Evolutionary conservation across 108 stramenopile genomes (phyloP).

Genomic region (Cylindrotheca fusiformis): DNA sequence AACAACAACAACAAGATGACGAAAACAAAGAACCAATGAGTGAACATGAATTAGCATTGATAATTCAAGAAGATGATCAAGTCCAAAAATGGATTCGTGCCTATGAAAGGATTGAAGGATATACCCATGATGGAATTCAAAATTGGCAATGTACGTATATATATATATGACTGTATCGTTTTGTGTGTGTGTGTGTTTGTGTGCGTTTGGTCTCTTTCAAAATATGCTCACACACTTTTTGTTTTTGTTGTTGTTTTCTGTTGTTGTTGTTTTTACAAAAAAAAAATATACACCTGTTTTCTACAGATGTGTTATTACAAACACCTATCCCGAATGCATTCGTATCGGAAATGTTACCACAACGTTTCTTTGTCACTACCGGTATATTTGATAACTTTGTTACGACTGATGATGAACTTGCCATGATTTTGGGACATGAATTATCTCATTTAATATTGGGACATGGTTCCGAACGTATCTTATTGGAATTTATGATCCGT

Average conservation of each 20-base stretch:
- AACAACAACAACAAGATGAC: slow-evolving; percentile 4
- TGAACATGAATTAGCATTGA: slow-evolving; percentile 9
- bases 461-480: slow-evolving; percentile 57
- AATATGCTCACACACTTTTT: no score
- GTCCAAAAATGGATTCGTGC: slow-evolving; percentile 39
- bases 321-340: slow-evolving; percentile 77
- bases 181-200: no score
- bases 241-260: no score
- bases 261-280: no score
- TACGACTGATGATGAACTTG: slow-evolving; percentile 77
- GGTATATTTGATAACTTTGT: slow-evolving; percentile 63
- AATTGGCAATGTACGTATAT: slow-evolving; percentile 26
- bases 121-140: slow-evolving; percentile 23
- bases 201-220: no score
- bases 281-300: no score
- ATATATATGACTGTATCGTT: no score
- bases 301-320: slow-evolving; percentile 45
- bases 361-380: slow-evolving; percentile 81
- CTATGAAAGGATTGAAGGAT: slow-evolving; percentile 31
- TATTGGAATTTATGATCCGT: slow-evolving; percentile 59
- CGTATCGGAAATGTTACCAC: slow-evolving; percentile 81
- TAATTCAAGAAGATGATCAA: slow-evolving; percentile 25
- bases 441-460: slow-evolving; percentile 70
- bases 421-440: slow-evolving; percentile 82
- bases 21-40: slow-evolving; percentile 12